These are phyloP conservation scores for Nakataea oryzae DNA, from an alignment of 2,329 filamentous ascomycete species.

Conservation along the genomic window DNA sequence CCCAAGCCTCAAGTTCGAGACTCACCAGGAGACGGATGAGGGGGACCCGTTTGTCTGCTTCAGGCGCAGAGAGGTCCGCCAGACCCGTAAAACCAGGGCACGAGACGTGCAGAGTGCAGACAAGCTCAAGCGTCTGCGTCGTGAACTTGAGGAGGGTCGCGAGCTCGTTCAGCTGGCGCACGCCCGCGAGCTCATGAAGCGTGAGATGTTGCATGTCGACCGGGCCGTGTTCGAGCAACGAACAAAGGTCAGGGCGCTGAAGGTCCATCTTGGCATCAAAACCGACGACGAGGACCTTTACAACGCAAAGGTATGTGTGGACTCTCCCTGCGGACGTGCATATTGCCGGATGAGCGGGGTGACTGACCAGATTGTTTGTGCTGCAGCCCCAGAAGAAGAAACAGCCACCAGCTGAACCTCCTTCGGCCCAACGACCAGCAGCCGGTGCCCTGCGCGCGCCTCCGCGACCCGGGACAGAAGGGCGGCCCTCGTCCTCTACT, in stretches of 20 bases:
- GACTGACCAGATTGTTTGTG: neutral
- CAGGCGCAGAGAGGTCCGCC: conserved; percentile 83
- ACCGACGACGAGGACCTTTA: conserved; percentile 88
- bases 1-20: conserved; percentile 83
- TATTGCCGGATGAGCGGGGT: neutral
- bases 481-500: conserved; percentile 32
- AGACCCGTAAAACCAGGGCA: conserved; percentile 88
- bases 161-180: conserved; percentile 68
- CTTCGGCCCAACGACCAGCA: conserved; percentile 39
- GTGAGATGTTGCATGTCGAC: conserved; percentile 66
- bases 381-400: conserved; percentile 61
- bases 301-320: conserved; percentile 70
- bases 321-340: neutral
- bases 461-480: conserved; percentile 47
- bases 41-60: conserved; percentile 97
- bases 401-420: conserved; percentile 21
- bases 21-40: conserved; percentile 87
- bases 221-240: conserved; percentile 75
- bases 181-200: conserved; percentile 70
- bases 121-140: conserved; percentile 82
- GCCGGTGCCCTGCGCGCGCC: conserved; percentile 59
- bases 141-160: conserved; percentile 82
- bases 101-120: conserved; percentile 91
- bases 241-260: conserved; percentile 73
- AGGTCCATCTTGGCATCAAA: conserved; percentile 81